Conservation (phyloP, 164 flowering plant species). For the Malania oleifera region DNA sequence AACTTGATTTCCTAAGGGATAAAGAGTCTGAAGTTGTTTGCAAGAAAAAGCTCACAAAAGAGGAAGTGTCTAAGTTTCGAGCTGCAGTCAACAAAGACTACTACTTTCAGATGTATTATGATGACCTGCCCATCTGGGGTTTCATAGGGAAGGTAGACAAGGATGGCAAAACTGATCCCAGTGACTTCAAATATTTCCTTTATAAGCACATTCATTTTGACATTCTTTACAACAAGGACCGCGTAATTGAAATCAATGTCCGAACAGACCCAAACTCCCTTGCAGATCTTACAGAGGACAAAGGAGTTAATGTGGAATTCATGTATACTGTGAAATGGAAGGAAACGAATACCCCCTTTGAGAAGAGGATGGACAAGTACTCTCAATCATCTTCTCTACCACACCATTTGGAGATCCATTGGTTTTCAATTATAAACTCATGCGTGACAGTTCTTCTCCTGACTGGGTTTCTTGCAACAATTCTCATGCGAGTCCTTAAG, state of each 20-base stretch:
- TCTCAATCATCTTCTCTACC: slow-evolving; percentile 29
- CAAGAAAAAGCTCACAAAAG: slow-evolving; percentile 24
- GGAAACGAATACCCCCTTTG: slow-evolving; percentile 30
- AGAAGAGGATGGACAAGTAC: slow-evolving; percentile 37
- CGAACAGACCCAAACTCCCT: slow-evolving; percentile 25
- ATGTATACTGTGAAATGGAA: slow-evolving; percentile 38
- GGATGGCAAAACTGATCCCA: slow-evolving; percentile 25
- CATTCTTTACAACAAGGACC: slow-evolving; percentile 30
- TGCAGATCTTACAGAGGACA: slow-evolving; percentile 41
- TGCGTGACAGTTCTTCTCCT: slow-evolving; percentile 39
- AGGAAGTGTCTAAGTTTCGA: slow-evolving; percentile 25
- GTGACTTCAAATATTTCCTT: slow-evolving; percentile 30
- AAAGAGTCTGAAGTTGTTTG: slow-evolving; percentile 31
- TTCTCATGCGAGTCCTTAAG: slow-evolving; percentile 43
- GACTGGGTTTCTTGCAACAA: slow-evolving; percentile 40
- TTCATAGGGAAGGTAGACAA: slow-evolving; percentile 36
- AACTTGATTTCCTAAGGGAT: slow-evolving; percentile 27
- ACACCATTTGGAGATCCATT: slow-evolving; percentile 41
- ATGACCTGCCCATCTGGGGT: slow-evolving; percentile 42
- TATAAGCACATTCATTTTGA: slow-evolving; percentile 33
- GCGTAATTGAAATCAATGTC: slow-evolving; percentile 34
- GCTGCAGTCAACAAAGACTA: slow-evolving; percentile 32
- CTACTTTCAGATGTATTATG: slow-evolving; percentile 42
- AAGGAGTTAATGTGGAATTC: slow-evolving; percentile 30
- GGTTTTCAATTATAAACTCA: slow-evolving; percentile 40